These are phyloP conservation scores for Brassica hybrid DNA, from an alignment of 441 rosid species.

Conservation along the genomic window DNA sequence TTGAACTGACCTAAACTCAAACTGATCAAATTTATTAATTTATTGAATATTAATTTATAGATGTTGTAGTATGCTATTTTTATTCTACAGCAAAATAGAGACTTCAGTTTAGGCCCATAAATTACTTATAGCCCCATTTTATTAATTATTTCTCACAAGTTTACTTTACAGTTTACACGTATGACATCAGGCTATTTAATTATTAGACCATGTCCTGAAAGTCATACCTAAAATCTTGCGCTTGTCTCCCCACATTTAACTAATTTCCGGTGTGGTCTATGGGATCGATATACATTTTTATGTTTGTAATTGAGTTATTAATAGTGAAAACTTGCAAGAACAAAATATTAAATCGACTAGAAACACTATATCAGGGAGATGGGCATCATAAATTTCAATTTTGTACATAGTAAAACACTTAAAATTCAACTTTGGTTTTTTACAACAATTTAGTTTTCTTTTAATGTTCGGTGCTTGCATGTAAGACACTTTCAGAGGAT, in stretches of 20 bases:
- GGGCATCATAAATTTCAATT: neutral
- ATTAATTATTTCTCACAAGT: neutral
- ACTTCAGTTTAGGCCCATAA: neutral
- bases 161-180: constrained; percentile 1
- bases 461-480: constrained; percentile 16
- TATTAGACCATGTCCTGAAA: constrained; percentile 21
- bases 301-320: neutral
- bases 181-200: constrained; percentile 26
- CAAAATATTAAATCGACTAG: neutral
- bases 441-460: neutral
- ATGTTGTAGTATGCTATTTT: neutral
- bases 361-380: neutral
- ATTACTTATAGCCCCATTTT: neutral
- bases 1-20: too few relatives aligned
- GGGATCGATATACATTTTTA: neutral
- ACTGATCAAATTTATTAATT: too few relatives aligned
- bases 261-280: constrained; percentile 25
- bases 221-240: constrained; percentile 43
- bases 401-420: neutral
- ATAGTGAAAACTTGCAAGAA: neutral
- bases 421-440: neutral
- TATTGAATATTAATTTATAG: too few relatives aligned
- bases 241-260: constrained; percentile 37
- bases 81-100: neutral
- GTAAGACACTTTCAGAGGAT: constrained; percentile 21